phyloP scores from a whole-genome alignment of 73 alveolate genomes.

The Paramecium bursaria region DNA sequence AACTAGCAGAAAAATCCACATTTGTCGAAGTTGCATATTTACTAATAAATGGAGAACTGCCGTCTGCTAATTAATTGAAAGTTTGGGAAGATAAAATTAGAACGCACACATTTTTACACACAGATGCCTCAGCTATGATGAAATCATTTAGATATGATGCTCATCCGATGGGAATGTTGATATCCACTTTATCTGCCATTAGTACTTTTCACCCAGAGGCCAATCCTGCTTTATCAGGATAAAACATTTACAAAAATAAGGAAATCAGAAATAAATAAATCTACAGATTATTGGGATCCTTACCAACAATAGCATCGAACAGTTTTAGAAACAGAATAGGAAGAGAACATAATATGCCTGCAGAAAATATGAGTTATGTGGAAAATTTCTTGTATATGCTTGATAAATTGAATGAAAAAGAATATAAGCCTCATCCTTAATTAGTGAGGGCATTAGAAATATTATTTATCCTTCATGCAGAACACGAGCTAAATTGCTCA shows the following conservation, averaged over 20 bases:
- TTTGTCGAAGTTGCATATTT: conserved; percentile 86
- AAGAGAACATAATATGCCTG: conserved; percentile 81
- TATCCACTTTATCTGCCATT: conserved; percentile 84
- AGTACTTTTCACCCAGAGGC: conserved; percentile 91
- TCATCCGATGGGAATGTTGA: conserved; percentile 93
- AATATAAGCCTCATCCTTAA: conserved; percentile 90
- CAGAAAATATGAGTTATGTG: conserved; percentile 80
- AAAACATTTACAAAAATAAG: conserved; percentile 58
- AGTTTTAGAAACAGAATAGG: conserved; percentile 92
- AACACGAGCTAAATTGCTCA: conserved; percentile 95
- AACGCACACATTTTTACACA: conserved; percentile 82
- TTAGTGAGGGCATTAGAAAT: conserved; percentile 86
- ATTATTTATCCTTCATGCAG: conserved; percentile 92
- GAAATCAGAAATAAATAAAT: conserved; percentile 79
- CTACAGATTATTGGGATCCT: conserved; percentile 83
- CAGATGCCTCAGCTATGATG: conserved; percentile 82
- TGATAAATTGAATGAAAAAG: conserved; percentile 82
- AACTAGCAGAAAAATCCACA: conserved; percentile 86
- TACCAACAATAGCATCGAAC: conserved; percentile 90
- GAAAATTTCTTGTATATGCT: conserved; percentile 94
- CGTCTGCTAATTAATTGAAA: conserved; percentile 66
- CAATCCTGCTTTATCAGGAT: conserved; percentile 90
- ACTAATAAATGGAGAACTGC: conserved; percentile 86
- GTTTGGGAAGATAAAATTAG: conserved; percentile 62
- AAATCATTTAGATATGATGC: conserved; percentile 89